Evolutionary conservation across 148 eudicot genomes (phyloP), one percentile per base, ranked within the genome.

Genomic region (Silene uniflora): DNA sequence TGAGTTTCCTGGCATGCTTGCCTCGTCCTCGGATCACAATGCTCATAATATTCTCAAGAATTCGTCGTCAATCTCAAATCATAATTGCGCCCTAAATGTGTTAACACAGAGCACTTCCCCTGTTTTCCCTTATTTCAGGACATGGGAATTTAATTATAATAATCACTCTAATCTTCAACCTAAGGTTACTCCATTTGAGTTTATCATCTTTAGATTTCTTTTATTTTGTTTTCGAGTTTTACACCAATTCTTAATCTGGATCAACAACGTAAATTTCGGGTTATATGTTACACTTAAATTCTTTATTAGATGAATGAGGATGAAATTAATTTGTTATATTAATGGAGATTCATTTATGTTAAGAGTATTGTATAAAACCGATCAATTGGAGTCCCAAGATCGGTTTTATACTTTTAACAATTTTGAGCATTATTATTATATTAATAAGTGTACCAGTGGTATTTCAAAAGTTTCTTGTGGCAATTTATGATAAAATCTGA

Each of bases 41-140:
- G 73, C 21, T 19, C 2, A 21, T 19, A 67, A 49, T 55, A 60
- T 0, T 59, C 78, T 42, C 10, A 79, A 67, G 61, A 77, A 80
- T 35, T 61, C 77, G 16, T 70, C 77, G 7, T 52, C 79, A 0
- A 55, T 79, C 13, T 22, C 22, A 21, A 77, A 71, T 73, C 78
- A 79, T 46, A 83, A 75, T 75, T 82, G 81, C 19, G 56, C 5
- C 8, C 29, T 42, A 25, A 83, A 88, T 73, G 76, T 83, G 19
- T 69, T 88, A 72, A 84, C 71, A 10, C 87, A 76, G 66, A 81
- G 82, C 18, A 75, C 75, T 21, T 82, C 81, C 62, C 83, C 84
- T 71, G 84, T 78, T 62, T 90, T 90, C 55, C 95, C 95, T 0
- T 90, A 90, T 74, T 85, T 80, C 19, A 84, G 86, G 80, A 85